These are phyloP conservation scores for Phytophthora pinifolia DNA, from an alignment of 352 stramenopile species.

Conservation along the genomic window DNA sequence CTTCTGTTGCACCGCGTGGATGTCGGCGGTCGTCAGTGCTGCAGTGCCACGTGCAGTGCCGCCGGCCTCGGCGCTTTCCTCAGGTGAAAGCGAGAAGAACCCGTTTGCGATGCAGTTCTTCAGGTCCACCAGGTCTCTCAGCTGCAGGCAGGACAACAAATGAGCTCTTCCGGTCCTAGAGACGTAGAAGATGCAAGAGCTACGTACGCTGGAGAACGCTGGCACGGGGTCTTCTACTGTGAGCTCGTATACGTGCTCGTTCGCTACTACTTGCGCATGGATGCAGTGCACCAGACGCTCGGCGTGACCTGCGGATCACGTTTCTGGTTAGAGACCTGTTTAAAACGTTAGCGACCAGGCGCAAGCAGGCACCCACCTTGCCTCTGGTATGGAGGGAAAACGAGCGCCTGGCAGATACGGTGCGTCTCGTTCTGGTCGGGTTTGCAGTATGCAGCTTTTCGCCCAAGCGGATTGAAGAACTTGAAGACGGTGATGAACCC, in stretches of 20 bases:
- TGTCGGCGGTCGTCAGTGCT: conserved; percentile 44
- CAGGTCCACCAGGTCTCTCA: conserved; percentile 72
- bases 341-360: not conserved
- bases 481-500: conserved; percentile 85
- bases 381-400: conserved; percentile 78
- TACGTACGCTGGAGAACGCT: conserved; percentile 63
- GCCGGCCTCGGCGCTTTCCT: conserved; percentile 14
- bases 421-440: conserved; percentile 62
- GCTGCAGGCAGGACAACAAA: conserved; percentile 27
- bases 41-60: conserved; percentile 40
- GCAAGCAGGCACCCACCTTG: conserved; percentile 42
- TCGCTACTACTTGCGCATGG: conserved; percentile 48
- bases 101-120: conserved; percentile 56
- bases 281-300: conserved; percentile 76
- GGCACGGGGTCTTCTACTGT: conserved; percentile 86
- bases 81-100: conserved; percentile 60
- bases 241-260: conserved; percentile 71
- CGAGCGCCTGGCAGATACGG: conserved; percentile 81
- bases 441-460: conserved; percentile 41
- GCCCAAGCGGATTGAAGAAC: conserved; percentile 74
- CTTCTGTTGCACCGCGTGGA: conserved; percentile 62
- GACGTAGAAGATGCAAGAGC: not conserved
- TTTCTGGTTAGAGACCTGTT: conserved; percentile 1
- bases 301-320: conserved; percentile 50
- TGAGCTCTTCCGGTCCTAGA: not conserved